These are phyloP conservation scores for Yarrowia sp. DNA, from an alignment of 805 yeast genomes.

Conservation along the genomic window DNA sequence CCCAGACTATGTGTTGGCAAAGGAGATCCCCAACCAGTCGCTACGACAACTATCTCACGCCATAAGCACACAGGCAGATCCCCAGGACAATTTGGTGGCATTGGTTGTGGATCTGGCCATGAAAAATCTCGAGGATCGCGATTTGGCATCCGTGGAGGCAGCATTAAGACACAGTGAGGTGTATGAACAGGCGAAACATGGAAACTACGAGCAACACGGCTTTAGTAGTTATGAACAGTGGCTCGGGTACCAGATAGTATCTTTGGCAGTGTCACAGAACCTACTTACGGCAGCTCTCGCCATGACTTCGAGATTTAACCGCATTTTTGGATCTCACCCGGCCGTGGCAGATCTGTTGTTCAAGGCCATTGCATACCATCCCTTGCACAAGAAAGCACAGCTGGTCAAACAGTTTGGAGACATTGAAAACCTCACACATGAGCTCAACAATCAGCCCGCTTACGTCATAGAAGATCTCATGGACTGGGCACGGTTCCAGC, in stretches of 20 bases:
- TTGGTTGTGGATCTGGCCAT: conserved; percentile 13
- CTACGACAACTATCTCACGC: background rate
- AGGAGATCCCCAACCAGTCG: background rate
- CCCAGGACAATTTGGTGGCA: conserved; percentile 2
- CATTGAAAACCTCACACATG: background rate
- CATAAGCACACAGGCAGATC: background rate
- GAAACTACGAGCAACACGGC: background rate
- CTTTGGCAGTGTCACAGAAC: background rate
- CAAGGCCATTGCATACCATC: conserved; percentile 13
- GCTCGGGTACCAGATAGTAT: conserved; percentile 2
- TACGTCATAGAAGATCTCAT: background rate
- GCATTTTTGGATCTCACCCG: background rate
- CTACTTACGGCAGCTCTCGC: background rate
- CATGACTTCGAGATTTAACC: background rate
- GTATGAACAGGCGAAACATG: background rate
- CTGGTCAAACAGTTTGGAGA: background rate
- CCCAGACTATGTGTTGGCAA: background rate
- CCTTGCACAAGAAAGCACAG: background rate
- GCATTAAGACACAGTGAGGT: background rate
- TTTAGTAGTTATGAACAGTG: background rate
- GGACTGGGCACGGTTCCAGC: background rate
- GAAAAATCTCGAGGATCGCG: background rate
- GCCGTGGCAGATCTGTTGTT: background rate
- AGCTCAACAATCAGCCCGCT: background rate
- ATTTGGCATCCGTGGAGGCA: background rate